These are phyloP conservation scores for Petunia hybrid DNA, from an alignment of 305 asterid genomes.

Conservation along the genomic window DNA sequence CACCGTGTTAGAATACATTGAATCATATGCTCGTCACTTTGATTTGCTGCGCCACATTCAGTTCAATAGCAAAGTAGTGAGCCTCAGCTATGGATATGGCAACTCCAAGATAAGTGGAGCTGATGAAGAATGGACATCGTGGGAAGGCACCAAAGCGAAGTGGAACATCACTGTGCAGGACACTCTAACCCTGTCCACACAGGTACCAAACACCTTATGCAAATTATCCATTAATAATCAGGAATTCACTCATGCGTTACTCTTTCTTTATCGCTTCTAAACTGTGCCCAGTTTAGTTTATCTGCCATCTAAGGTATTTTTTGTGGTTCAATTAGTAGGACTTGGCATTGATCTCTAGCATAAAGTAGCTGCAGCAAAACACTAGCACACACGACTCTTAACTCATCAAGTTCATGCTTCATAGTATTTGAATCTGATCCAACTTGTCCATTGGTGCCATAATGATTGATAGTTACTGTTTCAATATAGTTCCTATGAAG, in stretches of 20 bases:
- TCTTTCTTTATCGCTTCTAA: neutral
- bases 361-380: neutral
- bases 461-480: too few species aligned
- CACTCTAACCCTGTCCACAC: constrained; percentile 28
- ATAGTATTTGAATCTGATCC: too few species aligned
- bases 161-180: constrained; percentile 49
- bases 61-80: constrained; percentile 3
- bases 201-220: constrained; percentile 24
- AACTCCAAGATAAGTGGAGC: constrained; percentile 24
- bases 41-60: neutral
- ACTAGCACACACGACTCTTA: too few species aligned
- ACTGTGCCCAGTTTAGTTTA: too few species aligned
- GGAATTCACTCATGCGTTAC: too few species aligned
- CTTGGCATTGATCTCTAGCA: neutral
- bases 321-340: neutral
- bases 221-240: neutral
- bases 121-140: constrained; percentile 42
- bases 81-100: constrained; percentile 5
- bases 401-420: too few species aligned
- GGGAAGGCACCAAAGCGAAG: constrained; percentile 48
- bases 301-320: neutral
- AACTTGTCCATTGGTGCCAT: too few species aligned
- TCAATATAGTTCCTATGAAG: neutral
- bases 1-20: neutral
- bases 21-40: constrained; percentile 20